These are phyloP conservation scores for Achaetomium macrosporum DNA, from an alignment of 2,329 filamentous ascomycete species.

Conservation along the genomic window DNA sequence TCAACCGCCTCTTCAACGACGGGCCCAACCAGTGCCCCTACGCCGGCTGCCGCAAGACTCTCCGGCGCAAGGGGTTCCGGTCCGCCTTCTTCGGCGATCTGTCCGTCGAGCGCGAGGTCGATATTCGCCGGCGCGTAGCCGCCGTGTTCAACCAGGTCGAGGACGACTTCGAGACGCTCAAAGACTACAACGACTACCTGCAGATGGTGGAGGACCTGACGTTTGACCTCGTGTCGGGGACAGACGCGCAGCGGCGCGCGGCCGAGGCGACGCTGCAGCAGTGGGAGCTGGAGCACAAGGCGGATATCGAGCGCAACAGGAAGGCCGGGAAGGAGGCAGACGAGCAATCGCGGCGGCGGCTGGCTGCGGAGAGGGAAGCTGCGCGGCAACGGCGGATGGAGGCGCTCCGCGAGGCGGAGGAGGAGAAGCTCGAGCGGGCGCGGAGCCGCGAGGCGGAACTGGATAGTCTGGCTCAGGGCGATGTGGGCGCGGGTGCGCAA, in stretches of 20 bases:
- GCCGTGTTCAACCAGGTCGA: conserved; percentile 80
- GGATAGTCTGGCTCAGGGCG: conserved; percentile 57
- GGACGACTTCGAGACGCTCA: conserved; percentile 82
- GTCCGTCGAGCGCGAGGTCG: conserved; percentile 83
- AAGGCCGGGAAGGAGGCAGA: conserved; percentile 50
- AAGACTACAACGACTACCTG: conserved; percentile 88
- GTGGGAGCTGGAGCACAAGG: conserved; percentile 70
- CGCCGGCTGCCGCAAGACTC: conserved; percentile 77
- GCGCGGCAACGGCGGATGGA: conserved; percentile 57
- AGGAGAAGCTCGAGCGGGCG: conserved; percentile 59
- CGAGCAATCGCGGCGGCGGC: conserved; percentile 45
- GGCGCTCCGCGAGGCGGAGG: conserved; percentile 62
- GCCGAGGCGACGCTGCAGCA: conserved; percentile 48
- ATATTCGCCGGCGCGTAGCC: conserved; percentile 76
- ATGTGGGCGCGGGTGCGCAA: conserved; percentile 51
- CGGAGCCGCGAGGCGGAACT: conserved; percentile 64
- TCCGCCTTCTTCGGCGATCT: conserved; percentile 88
- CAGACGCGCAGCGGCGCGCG: conserved; percentile 49
- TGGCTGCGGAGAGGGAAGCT: conserved; percentile 62
- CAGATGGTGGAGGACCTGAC: conserved; percentile 87
- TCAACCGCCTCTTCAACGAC: conserved; percentile 86
- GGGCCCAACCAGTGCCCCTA: conserved; percentile 91
- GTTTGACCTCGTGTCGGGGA: conserved; percentile 74
- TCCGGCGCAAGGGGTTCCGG: conserved; percentile 79
- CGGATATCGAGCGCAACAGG: conserved; percentile 58